Percentiles rank a stretch among this genome's conserved stretches.
Conservation (phyloP, 176 grass and related monocot genomes). For the Alloteropsis semialata region DNA sequence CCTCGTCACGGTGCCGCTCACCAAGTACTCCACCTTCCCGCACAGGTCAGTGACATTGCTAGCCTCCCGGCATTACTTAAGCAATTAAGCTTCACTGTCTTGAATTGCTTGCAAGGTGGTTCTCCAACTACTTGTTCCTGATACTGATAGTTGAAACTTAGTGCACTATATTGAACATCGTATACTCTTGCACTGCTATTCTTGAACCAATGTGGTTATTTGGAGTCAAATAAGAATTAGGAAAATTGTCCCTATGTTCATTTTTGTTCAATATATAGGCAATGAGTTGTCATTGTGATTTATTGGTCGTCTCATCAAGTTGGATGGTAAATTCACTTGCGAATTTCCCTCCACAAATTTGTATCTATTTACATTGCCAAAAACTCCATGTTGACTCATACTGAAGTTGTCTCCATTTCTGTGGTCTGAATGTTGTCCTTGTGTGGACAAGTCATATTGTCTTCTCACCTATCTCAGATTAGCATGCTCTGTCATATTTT, state of each 20-base stretch:
- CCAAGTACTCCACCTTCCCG: slow-evolving; percentile 81
- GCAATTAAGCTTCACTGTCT: background rate
- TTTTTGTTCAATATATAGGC: background rate
- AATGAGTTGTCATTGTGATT: background rate
- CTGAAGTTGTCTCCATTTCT: background rate
- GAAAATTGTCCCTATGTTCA: background rate
- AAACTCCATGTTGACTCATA: background rate
- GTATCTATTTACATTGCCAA: background rate
- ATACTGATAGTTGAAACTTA: background rate
- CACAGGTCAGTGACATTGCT: slow-evolving; percentile 60
- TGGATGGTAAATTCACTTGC: background rate
- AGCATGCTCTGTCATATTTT: background rate
- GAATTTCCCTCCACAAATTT: background rate
- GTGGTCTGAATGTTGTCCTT: background rate
- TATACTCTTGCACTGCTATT: background rate
- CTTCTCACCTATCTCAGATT: background rate
- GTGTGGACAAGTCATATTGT: background rate
- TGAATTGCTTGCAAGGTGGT: background rate
- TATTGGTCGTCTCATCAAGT: background rate
- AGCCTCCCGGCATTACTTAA: background rate
- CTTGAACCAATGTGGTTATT: background rate
- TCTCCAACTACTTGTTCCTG: background rate
- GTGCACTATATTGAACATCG: background rate
- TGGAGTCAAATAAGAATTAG: background rate
- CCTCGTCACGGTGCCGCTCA: slow-evolving; percentile 82